Evolutionary conservation across 2,329 filamentous ascomycete species (phyloP), one percentile per base, ranked within the genome.

Genomic region (Fusarium sp.): DNA sequence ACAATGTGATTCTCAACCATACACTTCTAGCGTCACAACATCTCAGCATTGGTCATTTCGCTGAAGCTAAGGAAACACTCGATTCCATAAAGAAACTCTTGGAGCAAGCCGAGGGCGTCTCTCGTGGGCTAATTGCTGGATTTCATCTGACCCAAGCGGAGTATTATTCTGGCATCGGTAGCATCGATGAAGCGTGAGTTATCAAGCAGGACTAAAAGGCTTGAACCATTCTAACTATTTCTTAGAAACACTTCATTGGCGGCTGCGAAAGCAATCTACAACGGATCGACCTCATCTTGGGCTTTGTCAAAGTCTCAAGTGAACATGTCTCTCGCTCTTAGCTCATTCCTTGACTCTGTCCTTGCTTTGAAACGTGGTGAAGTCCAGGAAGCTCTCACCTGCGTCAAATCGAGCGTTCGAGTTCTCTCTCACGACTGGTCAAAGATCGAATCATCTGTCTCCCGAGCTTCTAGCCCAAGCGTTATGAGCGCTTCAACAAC

Each of bases 91-190:
- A 89, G 65, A 77, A 80, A 20, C 83, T 84, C 19, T 67, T 81
- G 10, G 71, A 77, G 41, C 74, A 80, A 51, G 74, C 79, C n/a
- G 75, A 80, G n/a, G 73, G 73, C 0, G 63, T 76, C 4, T 78
- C 81, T 4, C 75, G 75, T 14, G 80, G 83, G 19, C 77, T 81
- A 7, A 67, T 82, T 20, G 82, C 82, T 11, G 78, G 78, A 17
- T 91, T 91, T 76, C 86, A 94, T 67, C 79, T 97, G 8, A 87
- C 89, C 0, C 88, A 90, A 63, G 89, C 92, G 1, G 92, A 97
- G 75, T 93, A 94, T 75, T 83, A 90, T 27, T 81, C 94, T 19
- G 86, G 87, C 2, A 85, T 90, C 14, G 91, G 90, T 11, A 88
- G 89, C 49, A 79, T 87, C 17, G 84, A 89, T 11, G 88, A 91